These are phyloP conservation scores for Russula abietina DNA, from an alignment of 768 basidiomycete genomes.

Conservation along the genomic window DNA sequence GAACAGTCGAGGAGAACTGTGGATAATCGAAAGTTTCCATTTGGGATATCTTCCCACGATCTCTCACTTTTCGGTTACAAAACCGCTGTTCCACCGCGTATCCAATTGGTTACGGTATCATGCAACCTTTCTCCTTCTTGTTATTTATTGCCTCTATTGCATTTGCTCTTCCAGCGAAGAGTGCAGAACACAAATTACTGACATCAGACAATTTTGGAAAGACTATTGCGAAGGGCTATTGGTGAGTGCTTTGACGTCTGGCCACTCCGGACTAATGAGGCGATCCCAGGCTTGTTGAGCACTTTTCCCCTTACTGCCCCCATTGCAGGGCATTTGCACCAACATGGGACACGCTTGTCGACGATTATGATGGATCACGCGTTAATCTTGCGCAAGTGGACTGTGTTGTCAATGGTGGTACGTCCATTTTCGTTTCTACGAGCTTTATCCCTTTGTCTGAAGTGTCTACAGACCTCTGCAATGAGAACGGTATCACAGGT, in stretches of 20 bases:
- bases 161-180: constrained; percentile 26
- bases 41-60: constrained; percentile 19
- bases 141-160: constrained; percentile 22
- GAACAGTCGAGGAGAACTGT: constrained; percentile 46
- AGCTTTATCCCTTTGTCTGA: neutral
- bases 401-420: constrained; percentile 72
- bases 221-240: constrained; percentile 51
- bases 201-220: constrained; percentile 55
- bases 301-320: constrained; percentile 79
- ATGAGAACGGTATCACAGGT: constrained; percentile 54
- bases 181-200: constrained; percentile 33
- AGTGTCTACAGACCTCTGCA: constrained; percentile 64
- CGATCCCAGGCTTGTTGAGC: constrained; percentile 62
- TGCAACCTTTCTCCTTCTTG: constrained; percentile 15
- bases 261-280: neutral
- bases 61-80: neutral
- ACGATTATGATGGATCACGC: constrained; percentile 41
- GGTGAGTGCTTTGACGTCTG: constrained; percentile 37
- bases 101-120: neutral
- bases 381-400: constrained; percentile 77
- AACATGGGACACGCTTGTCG: constrained; percentile 69
- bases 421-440: constrained; percentile 29
- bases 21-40: constrained; percentile 57
- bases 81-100: neutral
- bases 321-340: constrained; percentile 79